These are phyloP conservation scores for Malus hybrid DNA, from an alignment of 331 rosid species.

Conservation along the genomic window DNA sequence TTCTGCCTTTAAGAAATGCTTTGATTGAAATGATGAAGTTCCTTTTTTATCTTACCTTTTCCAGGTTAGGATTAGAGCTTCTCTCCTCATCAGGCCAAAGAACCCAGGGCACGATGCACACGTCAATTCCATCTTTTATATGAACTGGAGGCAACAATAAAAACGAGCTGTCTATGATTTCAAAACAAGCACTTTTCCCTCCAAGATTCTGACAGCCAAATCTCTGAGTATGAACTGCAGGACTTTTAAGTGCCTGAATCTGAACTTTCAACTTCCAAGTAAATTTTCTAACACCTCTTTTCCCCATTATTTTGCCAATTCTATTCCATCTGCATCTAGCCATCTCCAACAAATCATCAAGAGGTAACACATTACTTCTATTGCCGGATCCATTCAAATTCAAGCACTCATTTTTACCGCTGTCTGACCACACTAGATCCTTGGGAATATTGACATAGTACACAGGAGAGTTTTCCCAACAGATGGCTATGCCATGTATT, in stretches of 20 bases:
- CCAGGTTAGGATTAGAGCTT: constrained; percentile 77
- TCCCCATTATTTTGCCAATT: constrained; percentile 57
- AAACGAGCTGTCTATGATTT: constrained; percentile 56
- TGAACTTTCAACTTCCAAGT: constrained; percentile 90
- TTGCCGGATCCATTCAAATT: constrained; percentile 33
- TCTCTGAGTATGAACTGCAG: constrained; percentile 69
- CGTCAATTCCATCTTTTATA: constrained; percentile 60
- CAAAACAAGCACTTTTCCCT: constrained; percentile 41
- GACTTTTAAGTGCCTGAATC: constrained; percentile 71
- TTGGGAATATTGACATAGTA: constrained; percentile 76
- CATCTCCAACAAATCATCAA: constrained; percentile 39
- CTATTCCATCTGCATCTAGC: constrained; percentile 65
- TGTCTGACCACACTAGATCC: constrained; percentile 60
- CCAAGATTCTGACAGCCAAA: constrained; percentile 46
- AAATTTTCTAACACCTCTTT: constrained; percentile 53
- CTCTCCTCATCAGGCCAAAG: constrained; percentile 98
- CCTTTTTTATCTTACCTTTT: constrained; percentile 51
- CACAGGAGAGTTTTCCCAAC: constrained; percentile 90
- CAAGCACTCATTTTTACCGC: constrained; percentile 27
- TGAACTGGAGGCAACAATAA: constrained; percentile 49
- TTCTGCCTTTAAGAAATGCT: neutral
- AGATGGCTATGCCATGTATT: constrained; percentile 78
- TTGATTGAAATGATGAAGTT: neutral
- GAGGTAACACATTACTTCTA: constrained; percentile 32
- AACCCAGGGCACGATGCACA: constrained; percentile 78